Base-by-base conservation (phyloP, 192 early-diverging fungal species). In the Globomyces pollinis-pini region DNA sequence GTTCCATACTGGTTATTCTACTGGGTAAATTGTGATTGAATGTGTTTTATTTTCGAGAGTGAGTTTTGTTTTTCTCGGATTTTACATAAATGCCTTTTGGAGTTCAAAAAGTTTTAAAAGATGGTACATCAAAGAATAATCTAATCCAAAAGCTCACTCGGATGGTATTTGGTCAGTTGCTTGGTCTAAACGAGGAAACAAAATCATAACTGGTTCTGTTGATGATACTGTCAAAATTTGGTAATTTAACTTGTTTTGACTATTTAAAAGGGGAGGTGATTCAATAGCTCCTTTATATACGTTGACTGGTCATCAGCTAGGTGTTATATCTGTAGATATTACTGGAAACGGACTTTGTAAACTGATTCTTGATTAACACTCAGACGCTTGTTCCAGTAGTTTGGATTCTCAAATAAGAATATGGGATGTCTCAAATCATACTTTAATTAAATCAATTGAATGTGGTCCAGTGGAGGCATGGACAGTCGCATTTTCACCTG, bases 131-230 rank as follows among this genome's bases (percentile, higher is more conserved):
- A 20, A n/a, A n/a, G n/a, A n/a, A n/a, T 4, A 33, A 33, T 15
- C 50, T 33, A 51, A 51, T 30, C 34, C n/a, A n/a, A 5, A 11
- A 90, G 90, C 89, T 0, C 90, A 93, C 58, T 80, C 75, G 32
- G 89, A 88, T 62, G 86, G 84, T 49, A 87, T 93, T 56, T 93
- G 90, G 90, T 64, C 77, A 42, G 85, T 87, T 4, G 78, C 81
- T n/a, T 93, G 90, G 89, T 76, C 82, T 20, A 73, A 70, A 29
- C 65, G 76, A 39, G 74, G 79, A 7, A 78, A 87, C 63, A 59
- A 74, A 36, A 84, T 93, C 11, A 61, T 86, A 16, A 86, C 90
- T 30, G 88, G 87, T 12, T 88, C 87, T 30, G 77, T 85, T 5
- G 90, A 93, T 52, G 81, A 84, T 36, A 83, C 84, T 11, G 76